Percentiles rank a stretch among this genome's conserved stretches.
These are phyloP conservation scores for Paraleonurus japonicus DNA, from an alignment of 257 asterid species.

Conservation along the genomic window DNA sequence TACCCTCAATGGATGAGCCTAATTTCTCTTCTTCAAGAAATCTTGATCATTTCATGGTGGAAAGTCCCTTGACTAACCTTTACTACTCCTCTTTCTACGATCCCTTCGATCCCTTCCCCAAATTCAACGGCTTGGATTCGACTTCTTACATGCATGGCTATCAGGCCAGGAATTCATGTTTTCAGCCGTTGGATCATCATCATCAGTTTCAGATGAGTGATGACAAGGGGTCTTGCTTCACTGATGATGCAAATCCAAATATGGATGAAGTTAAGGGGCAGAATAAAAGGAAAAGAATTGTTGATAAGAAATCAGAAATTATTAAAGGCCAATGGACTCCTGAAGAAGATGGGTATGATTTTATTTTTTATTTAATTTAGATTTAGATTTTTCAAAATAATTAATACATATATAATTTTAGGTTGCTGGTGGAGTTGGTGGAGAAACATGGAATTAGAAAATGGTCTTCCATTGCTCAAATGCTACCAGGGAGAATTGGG, in stretches of 20 bases:
- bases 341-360: constrained; percentile 58
- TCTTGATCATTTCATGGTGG: constrained; percentile 21
- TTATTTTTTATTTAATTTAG: neutral
- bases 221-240: too few species aligned
- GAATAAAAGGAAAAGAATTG: constrained; percentile 28
- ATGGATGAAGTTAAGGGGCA: neutral
- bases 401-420: too few species aligned
- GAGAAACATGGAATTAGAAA: constrained; percentile 60
- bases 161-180: neutral
- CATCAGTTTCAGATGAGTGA: constrained; percentile 18
- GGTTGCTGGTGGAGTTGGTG: constrained; percentile 59
- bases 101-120: constrained; percentile 46
- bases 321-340: constrained; percentile 65
- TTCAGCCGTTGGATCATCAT: constrained; percentile 18
- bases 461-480: constrained; percentile 72
- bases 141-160: constrained; percentile 27
- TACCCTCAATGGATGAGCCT: constrained; percentile 5
- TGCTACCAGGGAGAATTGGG: constrained; percentile 64
- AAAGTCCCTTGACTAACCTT: constrained; percentile 9
- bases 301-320: constrained; percentile 27
- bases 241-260: neutral
- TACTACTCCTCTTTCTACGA: constrained; percentile 32
- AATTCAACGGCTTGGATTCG: neutral
- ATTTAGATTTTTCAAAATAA: too few species aligned
- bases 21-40: constrained; percentile 11